A percentile compares a stretch with the other conserved stretches of the same genome.
phyloP scores from a whole-genome alignment of 1,139 yeast genomes.

The Diutina ranongensis region DNA sequence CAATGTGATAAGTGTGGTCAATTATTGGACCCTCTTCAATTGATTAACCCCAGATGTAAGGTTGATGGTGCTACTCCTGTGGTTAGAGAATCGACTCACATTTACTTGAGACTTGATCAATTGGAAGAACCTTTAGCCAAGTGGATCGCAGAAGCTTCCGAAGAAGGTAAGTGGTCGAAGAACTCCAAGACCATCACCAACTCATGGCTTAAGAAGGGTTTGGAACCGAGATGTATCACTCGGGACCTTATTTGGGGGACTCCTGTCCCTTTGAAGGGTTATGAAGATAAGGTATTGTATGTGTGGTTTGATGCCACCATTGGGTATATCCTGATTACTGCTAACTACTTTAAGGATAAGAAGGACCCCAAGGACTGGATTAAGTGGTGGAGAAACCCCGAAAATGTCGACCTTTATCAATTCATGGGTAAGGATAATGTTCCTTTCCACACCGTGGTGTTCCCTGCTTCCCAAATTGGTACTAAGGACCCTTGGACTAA shows the following conservation, averaged over 20 bases:
- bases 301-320: slow-evolving; percentile 99
- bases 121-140: slow-evolving; percentile 60
- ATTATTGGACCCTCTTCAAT: slow-evolving; percentile 82
- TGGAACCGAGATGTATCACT: slow-evolving; percentile 90
- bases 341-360: slow-evolving; percentile 59
- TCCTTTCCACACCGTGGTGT: slow-evolving; percentile 96
- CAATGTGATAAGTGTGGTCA: slow-evolving; percentile 97
- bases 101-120: slow-evolving; percentile 73
- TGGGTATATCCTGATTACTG: slow-evolving; percentile 93
- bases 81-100: slow-evolving; percentile 72
- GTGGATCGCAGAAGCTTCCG: slow-evolving; percentile 64
- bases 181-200: slow-evolving; percentile 81
- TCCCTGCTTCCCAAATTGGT: slow-evolving; percentile 89
- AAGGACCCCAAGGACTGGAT: slow-evolving; percentile 44
- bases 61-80: slow-evolving; percentile 75
- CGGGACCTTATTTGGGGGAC: slow-evolving; percentile 98
- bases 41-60: slow-evolving; percentile 91
- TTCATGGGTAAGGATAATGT: slow-evolving; percentile 99
- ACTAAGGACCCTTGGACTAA: slow-evolving; percentile 84
- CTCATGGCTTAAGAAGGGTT: slow-evolving; percentile 90
- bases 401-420: slow-evolving; percentile 74
- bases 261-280: slow-evolving; percentile 83
- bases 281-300: slow-evolving; percentile 79
- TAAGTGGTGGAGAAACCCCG: slow-evolving; percentile 87
- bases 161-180: slow-evolving; percentile 80